Evolutionary conservation across 768 basidiomycete genomes (phyloP), one percentile per base, ranked within the genome.

Genomic region (Cystobasidium onofrii): DNA sequence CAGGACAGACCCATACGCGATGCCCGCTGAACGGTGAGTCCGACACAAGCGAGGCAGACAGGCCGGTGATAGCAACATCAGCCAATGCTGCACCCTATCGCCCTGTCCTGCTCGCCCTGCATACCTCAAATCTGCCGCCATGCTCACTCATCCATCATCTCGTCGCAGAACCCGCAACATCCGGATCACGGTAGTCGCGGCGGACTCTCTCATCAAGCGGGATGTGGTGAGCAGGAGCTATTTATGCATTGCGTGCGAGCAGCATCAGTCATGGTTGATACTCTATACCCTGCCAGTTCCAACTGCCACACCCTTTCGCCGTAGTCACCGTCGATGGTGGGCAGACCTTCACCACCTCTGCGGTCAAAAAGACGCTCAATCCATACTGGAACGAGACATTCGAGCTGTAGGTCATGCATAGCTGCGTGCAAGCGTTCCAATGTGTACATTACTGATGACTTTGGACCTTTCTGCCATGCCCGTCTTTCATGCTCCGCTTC

Each of bases 361-460:
- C 95, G 36, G 96, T 98, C 80, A 97, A 92, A 85, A 94, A 91
- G 83, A 92, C 91, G 0, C 82, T 93, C 60, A 93, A 92, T 82
- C 90, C 93, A 0, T 94, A 95, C 82, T 96, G 93, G 93, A 95
- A 92, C 80, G 95, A 97, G 83, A 90, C 90, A 80, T 98, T 99
- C 81, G 95, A 98, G 80, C 89, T 99, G 94, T 95, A 75, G 79
- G 89, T 81, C 2, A 20, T 4, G 46, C 9, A n/a, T 7, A 50
- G 12, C n/a, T 23, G 66, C 2, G 6, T 70, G 50, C 29, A 61
- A 4, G 31, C 18, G 41, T 7, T 34, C 27, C n/a, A 3, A 6
- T 6, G 39, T 18, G n/a, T 12, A 54, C 50, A 70, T 4, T 36
- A 7, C 31, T 20, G 34, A 33, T 52, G 33, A 3, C n/a, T 50